Percentiles rank a stretch among this genome's conserved stretches.
Conservation (phyloP, 768 basidiomycete genomes). For the Serendipita sp. region DNA sequence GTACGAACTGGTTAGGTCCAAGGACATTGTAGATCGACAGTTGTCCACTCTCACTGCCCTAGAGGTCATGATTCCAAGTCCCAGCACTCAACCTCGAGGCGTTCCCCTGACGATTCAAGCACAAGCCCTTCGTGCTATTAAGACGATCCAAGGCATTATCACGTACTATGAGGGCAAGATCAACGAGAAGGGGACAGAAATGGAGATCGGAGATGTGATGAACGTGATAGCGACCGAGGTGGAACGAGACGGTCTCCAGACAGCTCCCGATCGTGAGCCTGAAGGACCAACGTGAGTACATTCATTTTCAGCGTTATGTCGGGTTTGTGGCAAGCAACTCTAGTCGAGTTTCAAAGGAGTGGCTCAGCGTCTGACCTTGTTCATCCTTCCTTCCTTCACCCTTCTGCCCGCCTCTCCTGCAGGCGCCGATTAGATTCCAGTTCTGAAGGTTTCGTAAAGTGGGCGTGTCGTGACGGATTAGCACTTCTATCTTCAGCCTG, state of each 20-base stretch:
- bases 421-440: background rate
- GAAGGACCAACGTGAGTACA: conserved; percentile 31
- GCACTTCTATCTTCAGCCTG: conserved; percentile 29
- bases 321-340: background rate
- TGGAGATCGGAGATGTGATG: conserved; percentile 36
- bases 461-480: conserved; percentile 38
- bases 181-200: conserved; percentile 24
- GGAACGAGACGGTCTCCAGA: conserved; percentile 39
- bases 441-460: conserved; percentile 27
- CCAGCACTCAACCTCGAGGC: conserved; percentile 13
- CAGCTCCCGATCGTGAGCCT: conserved; percentile 18
- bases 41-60: conserved; percentile 27
- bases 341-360: background rate
- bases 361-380: background rate
- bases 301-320: background rate
- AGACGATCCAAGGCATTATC: background rate
- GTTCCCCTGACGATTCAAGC: conserved; percentile 21
- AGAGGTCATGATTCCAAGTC: conserved; percentile 16
- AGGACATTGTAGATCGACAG: conserved; percentile 33
- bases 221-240: conserved; percentile 41
- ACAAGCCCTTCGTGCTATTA: background rate
- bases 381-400: background rate
- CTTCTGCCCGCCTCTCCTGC: background rate
- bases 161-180: conserved; percentile 44
- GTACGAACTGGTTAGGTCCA: conserved; percentile 52